These are phyloP conservation scores for Paralagenidium karlingii DNA, from an alignment of 352 stramenopile genomes.

Conservation along the genomic window DNA sequence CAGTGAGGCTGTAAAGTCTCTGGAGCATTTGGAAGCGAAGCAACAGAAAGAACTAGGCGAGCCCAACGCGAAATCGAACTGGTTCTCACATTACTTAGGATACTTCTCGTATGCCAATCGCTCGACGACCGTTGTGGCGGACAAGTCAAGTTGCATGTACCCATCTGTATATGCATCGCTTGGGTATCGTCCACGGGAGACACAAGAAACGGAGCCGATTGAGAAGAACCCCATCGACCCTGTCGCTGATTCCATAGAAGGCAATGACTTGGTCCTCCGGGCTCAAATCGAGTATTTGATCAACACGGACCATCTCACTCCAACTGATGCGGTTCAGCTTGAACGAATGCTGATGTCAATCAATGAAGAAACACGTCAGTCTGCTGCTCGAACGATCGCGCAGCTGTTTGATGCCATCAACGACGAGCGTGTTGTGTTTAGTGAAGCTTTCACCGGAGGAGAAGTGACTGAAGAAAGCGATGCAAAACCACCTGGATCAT, in stretches of 20 bases:
- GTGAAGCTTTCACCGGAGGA: slow-evolving; percentile 17
- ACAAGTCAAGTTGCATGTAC: slow-evolving; percentile 15
- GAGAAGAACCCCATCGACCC: neutral
- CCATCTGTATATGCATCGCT: slow-evolving; percentile 15
- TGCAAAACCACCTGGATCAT: neutral
- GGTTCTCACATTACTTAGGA: slow-evolving; percentile 56
- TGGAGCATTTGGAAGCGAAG: slow-evolving; percentile 44
- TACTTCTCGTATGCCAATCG: slow-evolving; percentile 6
- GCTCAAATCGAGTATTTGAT: slow-evolving; percentile 71
- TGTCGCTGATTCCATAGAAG: neutral
- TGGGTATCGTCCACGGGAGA: slow-evolving; percentile 2
- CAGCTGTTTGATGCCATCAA: slow-evolving; percentile 28
- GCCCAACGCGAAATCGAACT: slow-evolving; percentile 29
- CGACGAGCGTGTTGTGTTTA: slow-evolving; percentile 11
- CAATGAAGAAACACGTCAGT: slow-evolving; percentile 24
- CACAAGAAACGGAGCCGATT: neutral
- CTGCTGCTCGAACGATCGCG: slow-evolving; percentile 42
- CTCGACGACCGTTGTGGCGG: slow-evolving; percentile 1
- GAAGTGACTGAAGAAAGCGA: neutral
- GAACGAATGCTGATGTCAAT: slow-evolving; percentile 41
- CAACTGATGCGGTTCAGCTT: slow-evolving; percentile 59
- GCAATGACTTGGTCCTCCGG: slow-evolving; percentile 31
- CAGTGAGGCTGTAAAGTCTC: slow-evolving; percentile 48
- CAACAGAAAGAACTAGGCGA: slow-evolving; percentile 24
- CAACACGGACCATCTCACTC: slow-evolving; percentile 39